phyloP scores from a whole-genome alignment of 2,329 filamentous ascomycete species.

The Aspergillus bombycis region DNA sequence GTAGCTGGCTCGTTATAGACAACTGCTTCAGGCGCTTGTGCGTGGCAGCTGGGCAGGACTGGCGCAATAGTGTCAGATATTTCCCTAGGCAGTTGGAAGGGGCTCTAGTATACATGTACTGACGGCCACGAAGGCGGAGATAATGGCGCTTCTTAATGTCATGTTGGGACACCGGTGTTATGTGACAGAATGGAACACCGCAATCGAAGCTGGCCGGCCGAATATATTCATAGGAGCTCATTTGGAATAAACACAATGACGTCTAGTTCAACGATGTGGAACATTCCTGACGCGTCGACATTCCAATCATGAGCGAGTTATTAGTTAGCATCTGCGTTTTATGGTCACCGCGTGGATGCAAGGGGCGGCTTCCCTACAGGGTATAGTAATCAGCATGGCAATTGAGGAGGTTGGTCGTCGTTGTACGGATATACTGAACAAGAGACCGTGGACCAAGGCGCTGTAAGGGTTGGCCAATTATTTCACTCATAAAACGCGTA shows the following conservation, averaged over 20 bases:
- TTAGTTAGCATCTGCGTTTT: neutral
- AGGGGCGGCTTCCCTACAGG: neutral
- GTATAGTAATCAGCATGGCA: neutral
- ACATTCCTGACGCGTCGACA: neutral
- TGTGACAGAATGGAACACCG: neutral
- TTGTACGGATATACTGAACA: neutral
- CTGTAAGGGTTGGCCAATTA: too few relatives aligned
- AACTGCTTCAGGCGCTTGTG: neutral
- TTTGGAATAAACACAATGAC: neutral
- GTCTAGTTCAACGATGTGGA: neutral
- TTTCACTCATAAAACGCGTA: too few relatives aligned
- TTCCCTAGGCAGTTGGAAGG: too few relatives aligned
- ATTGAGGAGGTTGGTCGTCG: neutral
- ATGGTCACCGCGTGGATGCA: neutral
- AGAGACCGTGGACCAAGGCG: too few relatives aligned
- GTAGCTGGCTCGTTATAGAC: neutral
- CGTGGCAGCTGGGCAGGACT: neutral
- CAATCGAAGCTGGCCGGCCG: neutral
- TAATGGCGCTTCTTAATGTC: neutral
- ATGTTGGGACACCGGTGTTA: neutral
- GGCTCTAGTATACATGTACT: neutral
- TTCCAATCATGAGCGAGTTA: neutral
- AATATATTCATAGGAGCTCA: neutral
- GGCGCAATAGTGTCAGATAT: neutral
- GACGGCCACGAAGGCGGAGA: neutral